Conservation (phyloP, 805 yeast genomes). For the Yarrowia porcina region DNA sequence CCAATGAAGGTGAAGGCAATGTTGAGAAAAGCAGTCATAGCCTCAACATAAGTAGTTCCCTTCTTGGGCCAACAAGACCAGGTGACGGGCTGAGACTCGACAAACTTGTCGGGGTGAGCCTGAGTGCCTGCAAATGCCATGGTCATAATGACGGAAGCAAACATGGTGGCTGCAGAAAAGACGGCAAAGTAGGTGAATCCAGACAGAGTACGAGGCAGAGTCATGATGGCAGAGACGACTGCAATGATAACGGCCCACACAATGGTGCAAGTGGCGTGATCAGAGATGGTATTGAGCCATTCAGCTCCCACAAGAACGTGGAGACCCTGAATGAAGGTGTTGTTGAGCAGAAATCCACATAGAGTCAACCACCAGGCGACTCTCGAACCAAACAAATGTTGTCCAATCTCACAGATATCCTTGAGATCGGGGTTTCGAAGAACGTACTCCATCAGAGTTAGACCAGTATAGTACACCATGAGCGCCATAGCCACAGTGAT, state of each 20-base stretch:
- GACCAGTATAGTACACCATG: slow-evolving; percentile 54
- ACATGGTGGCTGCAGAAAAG: slow-evolving; percentile 57
- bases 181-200: slow-evolving; percentile 51
- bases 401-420: slow-evolving; percentile 59
- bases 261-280: slow-evolving; percentile 51
- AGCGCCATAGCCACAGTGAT: slow-evolving; percentile 51
- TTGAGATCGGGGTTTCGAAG: slow-evolving; percentile 50
- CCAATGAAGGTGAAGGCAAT: slow-evolving; percentile 64
- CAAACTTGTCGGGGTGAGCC: slow-evolving; percentile 47
- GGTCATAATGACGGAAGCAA: slow-evolving; percentile 51
- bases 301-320: slow-evolving; percentile 61
- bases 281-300: slow-evolving; percentile 53
- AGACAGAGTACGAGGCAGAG: slow-evolving; percentile 56
- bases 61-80: slow-evolving; percentile 50
- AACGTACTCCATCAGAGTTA: slow-evolving; percentile 54
- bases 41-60: slow-evolving; percentile 54
- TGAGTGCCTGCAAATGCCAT: slow-evolving; percentile 55
- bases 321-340: slow-evolving; percentile 55
- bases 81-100: slow-evolving; percentile 41
- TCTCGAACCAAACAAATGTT: slow-evolving; percentile 47
- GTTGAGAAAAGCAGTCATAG: slow-evolving; percentile 55
- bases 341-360: slow-evolving; percentile 51
- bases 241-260: slow-evolving; percentile 51
- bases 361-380: slow-evolving; percentile 60
- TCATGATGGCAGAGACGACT: slow-evolving; percentile 49